Evolutionary conservation across 805 yeast genomes (phyloP), one percentile per base, ranked within the genome.

Genomic region (Wickerhamomyces bovis): DNA sequence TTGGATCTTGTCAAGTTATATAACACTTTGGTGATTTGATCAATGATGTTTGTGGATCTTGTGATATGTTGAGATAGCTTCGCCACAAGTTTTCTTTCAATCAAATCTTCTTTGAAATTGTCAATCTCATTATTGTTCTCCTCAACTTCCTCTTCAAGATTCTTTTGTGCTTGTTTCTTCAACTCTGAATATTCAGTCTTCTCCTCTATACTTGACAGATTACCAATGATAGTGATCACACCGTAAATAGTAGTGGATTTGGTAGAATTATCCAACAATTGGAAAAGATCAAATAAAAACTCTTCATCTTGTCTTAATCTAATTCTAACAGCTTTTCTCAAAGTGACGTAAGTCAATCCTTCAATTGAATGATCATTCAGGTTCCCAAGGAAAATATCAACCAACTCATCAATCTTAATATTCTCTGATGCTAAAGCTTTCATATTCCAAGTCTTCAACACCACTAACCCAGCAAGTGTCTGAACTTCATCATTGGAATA

Each of bases 391-490:
- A 69, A 61, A 10, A 68, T 56, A 15, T 62, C 56, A 19, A 65
- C 57, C 20, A 75, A 49, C 2, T 67, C 61, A 13, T 68, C 57
- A 4, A 72, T 42, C 7, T 54, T 49, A 2, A 63, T 42, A 6
- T 58, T 41, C n/a, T 69, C 59, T 38, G 72, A 67, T 0, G 76
- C 61, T 22, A 51, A 22, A 8, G 45, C 28, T 9, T 42, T 44
- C 46, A 73, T 69, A 43, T 73, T 72, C 85, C 85, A 81, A 3
- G 79, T 61, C 58, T 82, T 82, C 7, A 78, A 63, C n/a, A 79
- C 54, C 4, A 75, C 74, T 35, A 80, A 55, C 0, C 75, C 67
- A 0, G 81, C 64, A 12, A 70, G 55, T 9, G 69, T 44, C 43
- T 62, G 62, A 22, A 62, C 60, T 3, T 58, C 53, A 9, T 51